Evolutionary conservation across 805 yeast species (phyloP).

Genomic region (Saccharomycopsis oosterbeekiorum): DNA sequence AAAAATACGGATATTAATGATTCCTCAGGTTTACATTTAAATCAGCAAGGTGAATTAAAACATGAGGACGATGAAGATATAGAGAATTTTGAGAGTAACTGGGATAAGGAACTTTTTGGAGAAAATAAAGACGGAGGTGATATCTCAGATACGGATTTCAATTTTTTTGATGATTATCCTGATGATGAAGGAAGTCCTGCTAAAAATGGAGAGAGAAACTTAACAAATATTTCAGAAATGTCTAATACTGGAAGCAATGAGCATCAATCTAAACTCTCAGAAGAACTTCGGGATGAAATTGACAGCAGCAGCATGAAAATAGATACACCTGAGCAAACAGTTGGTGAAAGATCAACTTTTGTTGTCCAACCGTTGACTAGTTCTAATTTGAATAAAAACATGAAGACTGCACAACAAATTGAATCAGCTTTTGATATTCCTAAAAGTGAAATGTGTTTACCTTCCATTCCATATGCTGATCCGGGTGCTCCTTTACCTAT

Average conservation of each 20-base stretch:
- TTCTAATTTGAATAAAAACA: slow-evolving; percentile 23
- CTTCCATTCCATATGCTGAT: slow-evolving; percentile 45
- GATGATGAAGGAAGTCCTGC: slow-evolving; percentile 1
- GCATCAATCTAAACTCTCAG: background rate
- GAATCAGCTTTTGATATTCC: slow-evolving; percentile 50
- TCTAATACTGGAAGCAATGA: background rate
- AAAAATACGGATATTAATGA: background rate
- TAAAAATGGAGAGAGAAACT: background rate
- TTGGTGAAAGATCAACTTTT: background rate
- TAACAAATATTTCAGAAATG: background rate
- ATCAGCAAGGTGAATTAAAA: background rate
- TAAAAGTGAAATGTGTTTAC: slow-evolving; percentile 46
- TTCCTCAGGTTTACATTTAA: background rate
- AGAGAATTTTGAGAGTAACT: slow-evolving; percentile 23
- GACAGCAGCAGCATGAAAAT: background rate
- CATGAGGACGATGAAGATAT: background rate
- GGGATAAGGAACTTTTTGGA: slow-evolving; percentile 28
- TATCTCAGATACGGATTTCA: slow-evolving; percentile 23
- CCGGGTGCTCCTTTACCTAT: slow-evolving; percentile 80
- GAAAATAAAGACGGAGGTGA: slow-evolving; percentile 22
- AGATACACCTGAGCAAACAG: background rate
- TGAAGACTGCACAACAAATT: slow-evolving; percentile 23
- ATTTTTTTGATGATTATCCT: slow-evolving; percentile 21
- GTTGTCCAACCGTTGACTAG: background rate
- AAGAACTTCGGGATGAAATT: background rate